Evolutionary conservation across 2,329 filamentous ascomycete species (phyloP), one percentile per base, ranked within the genome.

Genomic region (Periconia macrospinosa): DNA sequence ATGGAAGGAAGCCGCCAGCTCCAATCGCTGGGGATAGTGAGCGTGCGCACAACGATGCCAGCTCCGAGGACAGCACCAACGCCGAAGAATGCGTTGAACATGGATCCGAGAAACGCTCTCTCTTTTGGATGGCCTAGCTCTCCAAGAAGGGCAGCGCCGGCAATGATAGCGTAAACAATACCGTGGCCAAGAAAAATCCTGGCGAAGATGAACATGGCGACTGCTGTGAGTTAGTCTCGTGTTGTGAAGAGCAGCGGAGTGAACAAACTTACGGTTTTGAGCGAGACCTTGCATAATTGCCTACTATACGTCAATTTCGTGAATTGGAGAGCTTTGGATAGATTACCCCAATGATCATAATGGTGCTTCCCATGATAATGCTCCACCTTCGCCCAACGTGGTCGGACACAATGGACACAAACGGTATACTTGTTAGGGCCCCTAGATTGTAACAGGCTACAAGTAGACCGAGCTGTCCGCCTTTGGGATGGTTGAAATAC

Each of bases 81-180:
- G 62, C 87, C 86, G 81, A 84, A 89, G 53, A 88, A 75, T 56
- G 84, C 87, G 69, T 89, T 88, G 74, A 88, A 88, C 57, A 88
- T 80, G n/a, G 85, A 79, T 0, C 85, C 88, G 17, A 88, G 77
- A 10, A 82, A 83, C 6, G 81, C 84, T 57, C 86, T 84, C 68
- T 89, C 86, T 66, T 88, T 86, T 5, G 86, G 86, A 63, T 89
- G 86, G 63, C 82, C 84, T 47, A 89, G 81, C 74, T 89, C 86
- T 6, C 83, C 84, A 2, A 88, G 78, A 9, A 88, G 78, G 49
- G 88, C 78, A 1, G 86, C 85, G 8, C 85, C 86, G 3, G 81
- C 79, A 74, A 87, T 84, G 62, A 88, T 86, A 0, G 85, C 78
- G 52, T 88, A 76, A 45, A 83, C 83, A 72, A 87, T 86, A 18